Base-by-base conservation (phyloP, 192 early-diverging fungal genomes). In the Geranomyces michiganensis region DNA sequence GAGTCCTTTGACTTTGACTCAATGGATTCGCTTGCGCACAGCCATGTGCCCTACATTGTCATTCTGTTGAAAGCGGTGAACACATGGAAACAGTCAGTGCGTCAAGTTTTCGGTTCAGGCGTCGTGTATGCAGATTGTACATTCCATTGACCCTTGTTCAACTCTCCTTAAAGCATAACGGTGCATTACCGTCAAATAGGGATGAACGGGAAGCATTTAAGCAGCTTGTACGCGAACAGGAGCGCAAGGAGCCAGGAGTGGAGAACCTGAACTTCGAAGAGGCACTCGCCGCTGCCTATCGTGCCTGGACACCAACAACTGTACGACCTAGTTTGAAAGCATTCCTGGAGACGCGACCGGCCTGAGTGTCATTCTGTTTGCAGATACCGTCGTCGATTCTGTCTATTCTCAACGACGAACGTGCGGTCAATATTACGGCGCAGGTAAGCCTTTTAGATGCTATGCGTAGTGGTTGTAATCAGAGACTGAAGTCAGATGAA, bases 251-350 rank as follows among this genome's bases (percentile, higher is more conserved):
- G 9, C 86, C 83, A 72, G 84, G 84, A 59, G 80, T 84, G 1
- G 85, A 84, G 60, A 43, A 77, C 8, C 92, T 96, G 69, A 98
- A 98, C 71, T 95, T 96, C 78, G 88, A 89, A 9, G 94, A 98
- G 77, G 96, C 96, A 0, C 73, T 84, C 8, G 77, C 81, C n/a
- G 81, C 85, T 24, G 85, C 86, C 14, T 85, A 87, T 78, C 79
- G 84, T 62, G 88, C 87, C n/a, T 86, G 83, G 74, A 81, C 75
- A 61, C 70, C 78, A 46, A 90, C 82, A 10, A 77, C 60, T 32
- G 84, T 86, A 70, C 26, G 56, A 58, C 19, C 46, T n/a, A n/a
- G n/a, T n/a, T n/a, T n/a, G n/a, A n/a, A n/a, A n/a, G n/a, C n/a
- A n/a, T n/a, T n/a, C n/a, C n/a, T n/a, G n/a, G n/a, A n/a, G n/a